phyloP scores from a whole-genome alignment of 129 eudicot species.

The Centaurea solstitialis region DNA sequence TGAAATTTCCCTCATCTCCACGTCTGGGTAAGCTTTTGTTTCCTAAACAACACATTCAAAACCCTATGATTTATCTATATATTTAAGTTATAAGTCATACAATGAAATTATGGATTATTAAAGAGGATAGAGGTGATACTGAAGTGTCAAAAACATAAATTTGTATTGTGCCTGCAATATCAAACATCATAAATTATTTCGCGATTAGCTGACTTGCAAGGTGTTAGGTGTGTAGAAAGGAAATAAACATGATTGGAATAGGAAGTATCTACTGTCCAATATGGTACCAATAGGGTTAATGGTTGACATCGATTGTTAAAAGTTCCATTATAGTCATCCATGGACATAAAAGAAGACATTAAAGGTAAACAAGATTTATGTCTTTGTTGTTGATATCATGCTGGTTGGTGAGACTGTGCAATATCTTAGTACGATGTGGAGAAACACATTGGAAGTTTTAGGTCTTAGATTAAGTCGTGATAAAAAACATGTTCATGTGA shows the following conservation, averaged over 20 bases:
- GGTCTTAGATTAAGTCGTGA: background rate
- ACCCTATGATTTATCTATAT: background rate
- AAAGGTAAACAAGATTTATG: background rate
- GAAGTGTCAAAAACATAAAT: background rate
- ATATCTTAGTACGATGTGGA: background rate
- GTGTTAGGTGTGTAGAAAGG: background rate
- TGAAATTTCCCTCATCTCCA: conserved; percentile 50
- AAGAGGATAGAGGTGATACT: background rate
- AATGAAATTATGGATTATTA: background rate
- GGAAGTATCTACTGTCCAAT: background rate
- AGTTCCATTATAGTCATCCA: background rate
- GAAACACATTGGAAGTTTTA: background rate
- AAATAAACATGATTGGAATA: background rate
- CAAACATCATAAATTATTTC: background rate
- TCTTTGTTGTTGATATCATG: background rate
- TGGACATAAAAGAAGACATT: conserved; percentile 7
- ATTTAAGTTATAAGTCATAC: background rate
- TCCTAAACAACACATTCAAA: background rate
- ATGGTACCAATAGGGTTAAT: background rate
- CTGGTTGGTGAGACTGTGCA: background rate
- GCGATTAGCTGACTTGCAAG: background rate
- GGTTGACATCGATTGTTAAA: background rate
- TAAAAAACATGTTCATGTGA: background rate
- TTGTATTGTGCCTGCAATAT: background rate
- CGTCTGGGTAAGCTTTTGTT: conserved; percentile 41